Evolutionary conservation across 2,329 filamentous ascomycete genomes (phyloP), one percentile per base, ranked within the genome.

Genomic region (Penicillium sp.): DNA sequence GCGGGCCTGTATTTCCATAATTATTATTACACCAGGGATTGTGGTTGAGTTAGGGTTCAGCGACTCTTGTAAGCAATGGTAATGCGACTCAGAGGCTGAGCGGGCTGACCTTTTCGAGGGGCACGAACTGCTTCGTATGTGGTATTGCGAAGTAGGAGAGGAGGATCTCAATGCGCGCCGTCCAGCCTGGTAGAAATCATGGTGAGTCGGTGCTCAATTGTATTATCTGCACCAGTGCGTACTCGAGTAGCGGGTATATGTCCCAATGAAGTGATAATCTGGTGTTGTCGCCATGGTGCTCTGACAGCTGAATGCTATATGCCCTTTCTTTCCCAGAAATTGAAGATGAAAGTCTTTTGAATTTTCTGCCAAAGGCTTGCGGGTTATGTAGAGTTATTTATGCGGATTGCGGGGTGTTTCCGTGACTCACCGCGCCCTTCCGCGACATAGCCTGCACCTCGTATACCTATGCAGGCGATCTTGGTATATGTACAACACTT

Each of bases 141-240:
- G 70, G 70, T 26, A 77, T 76, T 15, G 70, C 58, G 58, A 76
- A 76, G 63, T 76, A 76, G 55, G 76, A 71, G 41, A 77, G 58
- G 8, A 77, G 67, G 4, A 70, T 66, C 44, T 73, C 72, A 5
- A 76, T 71, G 21, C 75, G 73, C 2, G 68, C 64, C 19, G 74
- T 76, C 75, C 74, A 77, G 58, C 74, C 74, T 77, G 35, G 26
- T 26, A 26, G 26, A 26, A 30, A 31, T 19, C 7, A 26, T 48
- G 21, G 15, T 54, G 30, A 41, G 52, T 2, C 29, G 1, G 38
- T 45, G 23, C 1, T 19, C 23, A 47, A n/a, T 54, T 45, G 38
- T 7, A 38, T 15, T 52, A 26, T 7, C 17, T 13, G 21, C 21
- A n/a, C 23, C 9, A 8, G 31, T 48, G 9, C 69, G 51, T 67